Evolutionary conservation across 345 rosid genomes (phyloP).

Genomic region (Corchorus olitorius): DNA sequence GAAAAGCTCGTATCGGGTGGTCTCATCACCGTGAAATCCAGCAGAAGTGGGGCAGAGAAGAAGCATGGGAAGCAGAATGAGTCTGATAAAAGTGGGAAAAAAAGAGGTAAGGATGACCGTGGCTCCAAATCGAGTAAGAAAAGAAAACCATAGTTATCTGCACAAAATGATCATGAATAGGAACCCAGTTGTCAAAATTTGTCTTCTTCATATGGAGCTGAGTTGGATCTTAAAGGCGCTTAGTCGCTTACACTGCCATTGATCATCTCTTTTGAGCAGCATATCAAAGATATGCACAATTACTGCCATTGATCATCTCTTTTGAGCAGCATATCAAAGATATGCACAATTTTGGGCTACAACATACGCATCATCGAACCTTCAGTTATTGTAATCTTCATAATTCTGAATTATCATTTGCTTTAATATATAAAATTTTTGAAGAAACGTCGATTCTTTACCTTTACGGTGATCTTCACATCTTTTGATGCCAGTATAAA

Average conservation of each 20-base stretch:
- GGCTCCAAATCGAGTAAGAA: conserved; percentile 58
- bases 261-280: neutral
- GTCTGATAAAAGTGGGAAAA: conserved; percentile 45
- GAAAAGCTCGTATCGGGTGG: conserved; percentile 62
- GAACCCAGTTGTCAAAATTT: neutral
- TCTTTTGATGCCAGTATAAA: neutral
- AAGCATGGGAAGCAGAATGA: conserved; percentile 51
- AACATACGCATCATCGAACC: neutral
- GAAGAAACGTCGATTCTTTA: neutral
- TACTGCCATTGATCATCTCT: neutral
- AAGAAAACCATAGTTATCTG: conserved; percentile 39
- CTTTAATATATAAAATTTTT: neutral
- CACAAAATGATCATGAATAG: neutral
- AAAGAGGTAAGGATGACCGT: conserved; percentile 49
- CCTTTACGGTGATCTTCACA: neutral
- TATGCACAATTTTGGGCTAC: neutral
- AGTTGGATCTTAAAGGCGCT: neutral
- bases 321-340: neutral
- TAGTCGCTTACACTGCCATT: neutral
- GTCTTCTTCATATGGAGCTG: neutral
- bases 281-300: neutral
- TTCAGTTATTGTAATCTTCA: neutral
- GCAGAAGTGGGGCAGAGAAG: conserved; percentile 38
- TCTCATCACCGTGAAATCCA: conserved; percentile 66
- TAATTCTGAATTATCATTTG: neutral